phyloP scores from a whole-genome alignment of 345 rosid genomes.

The Kandelia obovata region DNA sequence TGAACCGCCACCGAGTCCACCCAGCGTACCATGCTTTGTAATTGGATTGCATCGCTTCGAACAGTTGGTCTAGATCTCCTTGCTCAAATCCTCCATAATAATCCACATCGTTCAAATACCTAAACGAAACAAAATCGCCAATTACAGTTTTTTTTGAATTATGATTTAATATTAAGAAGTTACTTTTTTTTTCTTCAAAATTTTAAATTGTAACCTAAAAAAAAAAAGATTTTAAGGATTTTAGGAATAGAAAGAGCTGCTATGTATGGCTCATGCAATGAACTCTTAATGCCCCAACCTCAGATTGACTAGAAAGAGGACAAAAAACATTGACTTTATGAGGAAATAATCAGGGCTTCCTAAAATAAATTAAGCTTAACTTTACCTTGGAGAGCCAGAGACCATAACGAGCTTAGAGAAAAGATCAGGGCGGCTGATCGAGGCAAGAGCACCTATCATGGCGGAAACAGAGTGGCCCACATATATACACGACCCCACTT shows the following conservation, averaged over 20 bases:
- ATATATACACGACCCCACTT: constrained; percentile 47
- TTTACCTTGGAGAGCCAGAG: constrained; percentile 74
- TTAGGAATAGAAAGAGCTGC: no score
- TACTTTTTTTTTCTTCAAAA: no score
- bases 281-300: no score
- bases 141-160: not conserved
- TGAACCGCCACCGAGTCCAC: constrained; percentile 82
- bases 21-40: constrained; percentile 91
- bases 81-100: constrained; percentile 88
- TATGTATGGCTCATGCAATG: no score
- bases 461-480: constrained; percentile 90
- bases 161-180: no score
- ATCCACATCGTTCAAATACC: constrained; percentile 70
- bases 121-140: constrained; percentile 3
- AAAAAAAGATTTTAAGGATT: no score
- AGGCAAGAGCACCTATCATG: constrained; percentile 77
- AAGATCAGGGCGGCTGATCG: constrained; percentile 77
- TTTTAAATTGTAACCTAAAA: no score
- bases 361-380: not conserved
- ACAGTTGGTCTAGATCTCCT: constrained; percentile 70
- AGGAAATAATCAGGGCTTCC: not conserved
- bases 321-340: no score
- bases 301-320: no score
- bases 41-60: constrained; percentile 70
- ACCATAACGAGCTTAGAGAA: constrained; percentile 76